Percentiles rank a stretch among this genome's conserved stretches.
Conservation (phyloP, 2,329 filamentous ascomycete species). For the Cladosporium oxysporum region DNA sequence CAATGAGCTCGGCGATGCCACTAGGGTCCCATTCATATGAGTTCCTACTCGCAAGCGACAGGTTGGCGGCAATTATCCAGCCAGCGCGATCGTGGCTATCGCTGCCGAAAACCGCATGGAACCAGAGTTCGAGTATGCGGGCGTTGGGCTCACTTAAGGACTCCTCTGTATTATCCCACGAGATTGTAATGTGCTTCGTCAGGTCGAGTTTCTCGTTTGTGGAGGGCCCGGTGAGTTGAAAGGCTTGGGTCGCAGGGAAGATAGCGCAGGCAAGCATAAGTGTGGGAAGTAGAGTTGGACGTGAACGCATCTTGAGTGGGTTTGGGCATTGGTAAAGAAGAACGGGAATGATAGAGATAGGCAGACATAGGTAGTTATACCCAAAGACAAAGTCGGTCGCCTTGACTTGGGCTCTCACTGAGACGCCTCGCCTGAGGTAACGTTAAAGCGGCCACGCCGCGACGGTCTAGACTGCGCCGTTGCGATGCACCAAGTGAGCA, state of each 20-base stretch:
- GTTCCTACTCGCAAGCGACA: conserved; percentile 1
- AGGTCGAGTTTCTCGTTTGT: not conserved
- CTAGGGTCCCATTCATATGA: conserved; percentile 8
- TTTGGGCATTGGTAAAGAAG: not conserved
- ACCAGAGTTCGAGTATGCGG: conserved; percentile 3
- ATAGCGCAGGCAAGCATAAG: not conserved
- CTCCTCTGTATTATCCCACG: not conserved
- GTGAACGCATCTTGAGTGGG: not conserved
- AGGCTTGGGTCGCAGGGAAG: not conserved
- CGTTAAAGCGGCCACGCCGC: not conserved
- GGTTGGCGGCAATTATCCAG: not conserved
- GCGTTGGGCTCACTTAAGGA: not conserved
- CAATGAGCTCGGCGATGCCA: conserved; percentile 4
- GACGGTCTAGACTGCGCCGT: not conserved
- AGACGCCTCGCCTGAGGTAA: not conserved
- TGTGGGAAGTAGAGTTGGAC: not conserved
- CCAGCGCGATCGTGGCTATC: not conserved
- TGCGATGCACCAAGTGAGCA: not conserved
- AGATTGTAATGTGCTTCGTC: not conserved
- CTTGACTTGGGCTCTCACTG: not conserved
- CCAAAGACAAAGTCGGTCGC: not conserved
- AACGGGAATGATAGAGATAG: not conserved
- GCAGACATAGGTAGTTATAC: not conserved
- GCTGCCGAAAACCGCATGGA: not conserved
- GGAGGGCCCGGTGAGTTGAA: not conserved